phyloP scores from a whole-genome alignment of 352 stramenopile genomes.

The Phytophthora litchii region DNA sequence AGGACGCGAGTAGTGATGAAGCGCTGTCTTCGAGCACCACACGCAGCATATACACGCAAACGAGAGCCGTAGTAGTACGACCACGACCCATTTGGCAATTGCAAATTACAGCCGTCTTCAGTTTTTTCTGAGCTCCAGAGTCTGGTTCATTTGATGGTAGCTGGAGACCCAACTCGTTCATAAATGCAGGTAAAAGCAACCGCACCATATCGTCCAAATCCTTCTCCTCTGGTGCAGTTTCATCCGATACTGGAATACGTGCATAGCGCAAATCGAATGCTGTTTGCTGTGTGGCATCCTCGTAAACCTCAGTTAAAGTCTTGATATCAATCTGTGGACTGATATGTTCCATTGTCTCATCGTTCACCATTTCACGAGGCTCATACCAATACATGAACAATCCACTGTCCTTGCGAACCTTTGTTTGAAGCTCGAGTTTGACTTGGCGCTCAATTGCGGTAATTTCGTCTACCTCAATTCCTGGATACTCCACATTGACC shows the following conservation, averaged over 20 bases:
- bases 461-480: slow-evolving; percentile 91
- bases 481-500: slow-evolving; percentile 88
- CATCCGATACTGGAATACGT: slow-evolving; percentile 89
- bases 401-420: slow-evolving; percentile 75
- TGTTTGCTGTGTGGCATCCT: slow-evolving; percentile 48
- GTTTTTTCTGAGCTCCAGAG: slow-evolving; percentile 19
- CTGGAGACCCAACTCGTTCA: slow-evolving; percentile 56
- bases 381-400: slow-evolving; percentile 90
- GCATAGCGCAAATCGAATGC: slow-evolving; percentile 79
- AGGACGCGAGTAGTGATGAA: slow-evolving; percentile 10
- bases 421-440: slow-evolving; percentile 82
- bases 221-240: slow-evolving; percentile 90
- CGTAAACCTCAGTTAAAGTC: slow-evolving; percentile 78
- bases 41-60: slow-evolving; percentile 89
- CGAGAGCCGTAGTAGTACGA: slow-evolving; percentile 86
- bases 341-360: slow-evolving; percentile 86
- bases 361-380: slow-evolving; percentile 72
- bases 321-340: slow-evolving; percentile 75
- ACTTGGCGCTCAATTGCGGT: slow-evolving; percentile 83
- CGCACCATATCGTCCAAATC: slow-evolving; percentile 90
- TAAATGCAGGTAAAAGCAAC: slow-evolving; percentile 68
- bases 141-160: slow-evolving; percentile 17
- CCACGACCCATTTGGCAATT: slow-evolving; percentile 92
- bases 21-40: slow-evolving; percentile 61
- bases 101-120: slow-evolving; percentile 81